Conservation (phyloP, 2,329 filamentous ascomycete species). For the Stachybotrys echinatus region DNA sequence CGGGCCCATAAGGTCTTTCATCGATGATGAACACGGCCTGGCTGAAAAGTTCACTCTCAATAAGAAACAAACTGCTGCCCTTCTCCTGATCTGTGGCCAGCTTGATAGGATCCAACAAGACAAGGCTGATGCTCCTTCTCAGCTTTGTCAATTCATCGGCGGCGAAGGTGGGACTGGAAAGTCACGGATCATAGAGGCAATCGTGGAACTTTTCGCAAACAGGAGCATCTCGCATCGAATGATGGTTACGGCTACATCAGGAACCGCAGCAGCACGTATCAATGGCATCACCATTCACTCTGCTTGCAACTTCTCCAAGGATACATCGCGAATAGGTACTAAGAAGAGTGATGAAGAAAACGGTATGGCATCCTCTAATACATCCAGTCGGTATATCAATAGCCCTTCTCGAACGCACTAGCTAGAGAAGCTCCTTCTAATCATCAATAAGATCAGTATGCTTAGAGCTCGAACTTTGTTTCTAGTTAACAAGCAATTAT, state of each 20-base stretch:
- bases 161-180: slow-evolving; percentile 7
- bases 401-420: background rate
- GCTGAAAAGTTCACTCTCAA: slow-evolving; percentile 2
- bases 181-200: slow-evolving; percentile 5
- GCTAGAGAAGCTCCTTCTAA: slow-evolving; percentile 5
- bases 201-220: slow-evolving; percentile 1
- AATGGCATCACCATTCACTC: slow-evolving; percentile 9
- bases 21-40: slow-evolving; percentile 1
- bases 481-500: slow-evolving; percentile 2
- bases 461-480: slow-evolving; percentile 1
- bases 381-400: background rate
- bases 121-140: background rate
- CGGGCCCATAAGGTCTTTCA: slow-evolving; percentile 4
- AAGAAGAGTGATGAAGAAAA: background rate
- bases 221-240: slow-evolving; percentile 1
- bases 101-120: slow-evolving; percentile 1
- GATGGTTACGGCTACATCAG: slow-evolving; percentile 4
- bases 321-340: background rate
- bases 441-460: slow-evolving; percentile 4
- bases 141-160: slow-evolving; percentile 8
- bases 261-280: slow-evolving; percentile 5
- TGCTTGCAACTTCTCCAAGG: slow-evolving; percentile 6
- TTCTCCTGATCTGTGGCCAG: slow-evolving; percentile 6
- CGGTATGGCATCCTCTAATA: background rate
- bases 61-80: slow-evolving; percentile 2